Evolutionary conservation across 2,329 filamentous ascomycete genomes (phyloP).

Genomic region (Simplicillium aogashimaense): DNA sequence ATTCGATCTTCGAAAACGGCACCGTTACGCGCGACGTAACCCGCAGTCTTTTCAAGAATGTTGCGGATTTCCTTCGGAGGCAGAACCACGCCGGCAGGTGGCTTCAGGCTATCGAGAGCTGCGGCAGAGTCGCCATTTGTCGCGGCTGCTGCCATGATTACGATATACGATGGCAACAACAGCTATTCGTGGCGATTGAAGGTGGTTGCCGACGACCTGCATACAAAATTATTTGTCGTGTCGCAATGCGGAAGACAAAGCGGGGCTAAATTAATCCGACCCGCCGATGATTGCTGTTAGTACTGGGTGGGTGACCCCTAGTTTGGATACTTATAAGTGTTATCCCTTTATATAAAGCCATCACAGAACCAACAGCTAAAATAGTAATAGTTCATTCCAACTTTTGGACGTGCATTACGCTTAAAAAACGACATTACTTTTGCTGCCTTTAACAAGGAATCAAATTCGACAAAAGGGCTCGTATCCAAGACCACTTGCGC

Average conservation of each 20-base stretch:
- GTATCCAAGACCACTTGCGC: too few relatives aligned
- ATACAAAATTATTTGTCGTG: not conserved
- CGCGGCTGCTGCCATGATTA: slow-evolving; percentile 25
- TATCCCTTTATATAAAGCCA: too few relatives aligned
- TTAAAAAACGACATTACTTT: too few relatives aligned
- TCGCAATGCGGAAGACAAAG: not conserved
- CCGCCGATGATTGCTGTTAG: too few relatives aligned
- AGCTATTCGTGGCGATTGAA: not conserved
- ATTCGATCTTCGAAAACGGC: slow-evolving; percentile 72
- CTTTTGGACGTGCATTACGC: too few relatives aligned
- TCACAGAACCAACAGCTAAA: too few relatives aligned
- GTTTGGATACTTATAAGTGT: too few relatives aligned
- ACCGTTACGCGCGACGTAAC: slow-evolving; percentile 68
- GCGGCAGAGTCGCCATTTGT: slow-evolving; percentile 43
- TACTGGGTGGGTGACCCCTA: too few relatives aligned
- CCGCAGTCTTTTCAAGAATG: slow-evolving; percentile 87
- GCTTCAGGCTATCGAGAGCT: slow-evolving; percentile 58
- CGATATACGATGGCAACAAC: slow-evolving; percentile 4
- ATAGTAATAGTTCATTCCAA: too few relatives aligned
- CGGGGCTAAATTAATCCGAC: too few relatives aligned
- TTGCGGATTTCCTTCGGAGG: slow-evolving; percentile 81
- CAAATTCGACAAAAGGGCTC: too few relatives aligned
- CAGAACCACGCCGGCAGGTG: slow-evolving; percentile 74
- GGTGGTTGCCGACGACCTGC: not conserved
- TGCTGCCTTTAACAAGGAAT: too few relatives aligned